Base-by-base conservation (phyloP, 495 filamentous ascomycete species). In the Talaromyces ruber region DNA sequence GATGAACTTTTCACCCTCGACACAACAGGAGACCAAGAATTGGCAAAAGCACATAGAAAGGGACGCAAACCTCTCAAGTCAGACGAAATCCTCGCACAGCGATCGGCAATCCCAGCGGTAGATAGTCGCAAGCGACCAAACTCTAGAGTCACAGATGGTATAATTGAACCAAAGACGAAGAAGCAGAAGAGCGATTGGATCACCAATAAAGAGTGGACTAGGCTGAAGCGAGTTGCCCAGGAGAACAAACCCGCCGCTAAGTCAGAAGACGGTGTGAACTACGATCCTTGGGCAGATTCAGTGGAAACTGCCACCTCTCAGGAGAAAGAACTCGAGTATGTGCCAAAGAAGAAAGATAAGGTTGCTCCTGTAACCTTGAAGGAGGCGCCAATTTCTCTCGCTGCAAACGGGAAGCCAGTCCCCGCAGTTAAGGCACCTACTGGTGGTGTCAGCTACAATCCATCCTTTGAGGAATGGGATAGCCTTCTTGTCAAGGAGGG, bases 381-480 rank as follows among this genome's bases (percentile, higher is more conserved):
- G 47, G 80, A 88, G 26, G 82, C 87, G 9, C 90, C 95, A 3
- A 80, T 95, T 47, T 90, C 93, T 5, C 81, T 97, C 16, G 79
- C 90, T 26, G 88, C 86, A 34, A 89, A 82, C 68, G 91, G 91
- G 7, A 93, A 91, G 65, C 67, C 79, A 0, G 75, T 96, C 16
- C 89, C 91, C 2, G 85, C 91, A n/a, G 88, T 98, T 6, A 78
- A 81, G 62, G 86, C 82, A 62, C 94, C 94, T 3, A 83, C 84
- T 18, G 90, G 85, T 2, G 92, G 90, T 47, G 88, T 84, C 68
- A 95, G 90, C 70, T 98, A 98, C 72, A 98, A 98, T 67, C 94
- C 94, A 0, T 77, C 79, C 7, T 94, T 93, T 62, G 80, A 84
- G 62, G 91, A 96, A 57, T 98, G 93, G 82, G 85, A 90, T 60